Base-by-base conservation (phyloP, 768 basidiomycete genomes). In the Termitomyces sp. region DNA sequence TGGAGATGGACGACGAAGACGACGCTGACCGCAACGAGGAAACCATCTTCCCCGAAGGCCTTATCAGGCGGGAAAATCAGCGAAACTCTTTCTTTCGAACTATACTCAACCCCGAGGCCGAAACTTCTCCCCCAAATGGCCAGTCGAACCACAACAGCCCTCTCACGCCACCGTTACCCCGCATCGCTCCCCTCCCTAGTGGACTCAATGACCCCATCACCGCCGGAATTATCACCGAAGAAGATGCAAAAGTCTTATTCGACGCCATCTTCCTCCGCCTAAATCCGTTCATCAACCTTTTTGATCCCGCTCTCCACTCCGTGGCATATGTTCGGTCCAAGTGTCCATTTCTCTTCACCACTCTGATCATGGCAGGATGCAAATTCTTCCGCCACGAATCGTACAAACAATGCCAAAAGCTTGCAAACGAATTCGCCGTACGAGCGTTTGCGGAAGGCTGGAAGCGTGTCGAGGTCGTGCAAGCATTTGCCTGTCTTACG, bases 221-320 rank as follows among this genome's bases (percentile, higher is more conserved):
- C 17, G 80, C 83, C 54, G 88, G 86, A 37, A 77, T 91, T 61
- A 73, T 94, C 60, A 78, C 78, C 52, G 88, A 90, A 63, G 76
- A 78, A 40, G 84, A 87, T 56, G 89, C 88, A 45, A 79, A 80
- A 63, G 76, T 82, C 48, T 75, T 92, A 45, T 91, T 93, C 60
- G 89, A 92, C 68, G 73, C 82, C 59, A 79, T 94, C 67, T 92
- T 89, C 72, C 67, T 89, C 54, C 88, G 91, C 57, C 79, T 94
- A 52, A 94, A 94, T 68, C 90, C 92, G 12, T 92, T 94, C 69
- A 85, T 94, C 71, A 90, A 89, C 67, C 77, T 94, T 33, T 92
- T 95, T 67, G 93, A 94, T 73, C 89, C 92, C 38, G 75, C 81
- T n/a, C 73, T 95, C 37, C 94, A 96, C 68, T 86, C 93, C 0